These are phyloP conservation scores for Catharanthus roseus DNA, from an alignment of 257 asterid genomes.

Conservation along the genomic window DNA sequence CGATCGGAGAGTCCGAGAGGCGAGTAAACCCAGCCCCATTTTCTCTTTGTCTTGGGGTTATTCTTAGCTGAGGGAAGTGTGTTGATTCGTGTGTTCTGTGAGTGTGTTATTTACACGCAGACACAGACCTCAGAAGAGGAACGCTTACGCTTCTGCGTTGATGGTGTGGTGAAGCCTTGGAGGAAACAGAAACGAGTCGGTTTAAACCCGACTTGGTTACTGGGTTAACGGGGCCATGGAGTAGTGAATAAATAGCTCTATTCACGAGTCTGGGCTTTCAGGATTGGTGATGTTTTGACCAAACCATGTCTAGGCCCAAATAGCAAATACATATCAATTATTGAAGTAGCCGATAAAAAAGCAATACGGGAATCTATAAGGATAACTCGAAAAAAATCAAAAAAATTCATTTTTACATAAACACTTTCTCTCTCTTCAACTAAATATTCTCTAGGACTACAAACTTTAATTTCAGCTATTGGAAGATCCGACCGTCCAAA, in stretches of 20 bases:
- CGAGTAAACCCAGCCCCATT: constrained; percentile 72
- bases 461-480: too few species aligned
- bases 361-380: too few species aligned
- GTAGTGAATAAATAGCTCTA: too few species aligned
- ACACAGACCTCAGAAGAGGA: background rate
- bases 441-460: too few species aligned
- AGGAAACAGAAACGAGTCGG: constrained; percentile 9
- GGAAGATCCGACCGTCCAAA: too few species aligned
- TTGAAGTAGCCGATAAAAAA: too few species aligned
- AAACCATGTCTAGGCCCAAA: background rate
- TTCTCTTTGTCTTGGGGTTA: too few species aligned
- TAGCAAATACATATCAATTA: too few species aligned
- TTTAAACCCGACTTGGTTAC: constrained; percentile 1
- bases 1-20: constrained; percentile 70
- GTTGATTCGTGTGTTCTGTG: too few species aligned
- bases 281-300: background rate
- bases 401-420: too few species aligned
- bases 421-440: too few species aligned
- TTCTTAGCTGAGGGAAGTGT: constrained; percentile 17
- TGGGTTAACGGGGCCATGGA: background rate
- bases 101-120: constrained; percentile 20
- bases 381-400: too few species aligned
- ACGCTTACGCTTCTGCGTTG: constrained; percentile 1
- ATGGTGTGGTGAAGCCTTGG: background rate
- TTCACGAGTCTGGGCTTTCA: background rate